These are phyloP conservation scores for Xylaria multiplex DNA, from an alignment of 2,329 filamentous ascomycete genomes.

Conservation along the genomic window DNA sequence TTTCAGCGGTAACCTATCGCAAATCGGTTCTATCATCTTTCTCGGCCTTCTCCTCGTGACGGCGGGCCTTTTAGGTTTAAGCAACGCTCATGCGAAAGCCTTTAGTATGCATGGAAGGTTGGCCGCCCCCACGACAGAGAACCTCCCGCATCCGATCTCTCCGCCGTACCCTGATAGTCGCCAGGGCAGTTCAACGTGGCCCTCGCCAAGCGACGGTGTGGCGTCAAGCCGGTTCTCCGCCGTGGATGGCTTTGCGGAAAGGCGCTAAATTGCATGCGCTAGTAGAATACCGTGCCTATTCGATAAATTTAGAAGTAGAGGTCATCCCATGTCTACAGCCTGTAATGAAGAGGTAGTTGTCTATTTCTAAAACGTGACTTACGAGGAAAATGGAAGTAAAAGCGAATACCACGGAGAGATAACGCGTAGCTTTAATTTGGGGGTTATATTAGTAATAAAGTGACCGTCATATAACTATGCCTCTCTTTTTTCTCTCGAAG, in stretches of 20 bases:
- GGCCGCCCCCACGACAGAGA: slow-evolving; percentile 49
- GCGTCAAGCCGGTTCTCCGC: slow-evolving; percentile 42
- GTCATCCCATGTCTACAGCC: neutral
- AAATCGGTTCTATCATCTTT: slow-evolving; percentile 62
- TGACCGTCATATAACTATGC: neutral
- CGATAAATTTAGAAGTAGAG: slow-evolving; percentile 3
- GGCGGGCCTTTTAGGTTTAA: slow-evolving; percentile 63
- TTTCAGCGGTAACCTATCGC: slow-evolving; percentile 64
- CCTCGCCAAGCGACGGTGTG: slow-evolving; percentile 38
- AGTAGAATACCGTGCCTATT: slow-evolving; percentile 2
- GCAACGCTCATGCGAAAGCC: slow-evolving; percentile 60
- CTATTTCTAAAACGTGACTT: neutral
- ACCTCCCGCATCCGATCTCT: slow-evolving; percentile 34
- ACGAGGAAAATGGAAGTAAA: neutral
- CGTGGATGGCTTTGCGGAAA: slow-evolving; percentile 44
- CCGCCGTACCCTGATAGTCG: slow-evolving; percentile 42
- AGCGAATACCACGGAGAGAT: neutral
- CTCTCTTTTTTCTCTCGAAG: neutral
- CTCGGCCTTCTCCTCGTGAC: slow-evolving; percentile 62
- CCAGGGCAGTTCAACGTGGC: slow-evolving; percentile 38
- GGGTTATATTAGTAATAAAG: neutral
- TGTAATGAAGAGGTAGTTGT: neutral
- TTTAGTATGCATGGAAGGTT: slow-evolving; percentile 64
- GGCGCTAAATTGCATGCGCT: slow-evolving; percentile 31
- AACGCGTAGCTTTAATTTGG: neutral